Percentiles rank a stretch among this genome's conserved stretches.
phyloP scores from a whole-genome alignment of 2,329 filamentous ascomycete genomes.

The Colletotrichum plurivorum region DNA sequence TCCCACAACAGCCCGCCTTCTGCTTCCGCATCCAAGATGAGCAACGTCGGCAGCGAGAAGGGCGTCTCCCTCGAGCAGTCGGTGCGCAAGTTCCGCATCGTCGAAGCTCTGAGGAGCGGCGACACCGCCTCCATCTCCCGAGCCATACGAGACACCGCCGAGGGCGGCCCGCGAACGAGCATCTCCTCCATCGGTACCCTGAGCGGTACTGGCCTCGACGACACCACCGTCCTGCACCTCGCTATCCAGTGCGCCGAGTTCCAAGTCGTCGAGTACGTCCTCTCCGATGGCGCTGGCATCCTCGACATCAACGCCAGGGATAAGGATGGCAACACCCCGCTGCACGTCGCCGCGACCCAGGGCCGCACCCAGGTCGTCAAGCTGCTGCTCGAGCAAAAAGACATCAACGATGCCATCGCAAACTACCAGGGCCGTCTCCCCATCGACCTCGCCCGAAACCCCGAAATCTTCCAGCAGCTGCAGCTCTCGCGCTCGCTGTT shows the following conservation, averaged over 20 bases:
- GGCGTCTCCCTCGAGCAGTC: constrained; percentile 85
- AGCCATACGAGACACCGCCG: constrained; percentile 79
- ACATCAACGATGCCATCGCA: constrained; percentile 88
- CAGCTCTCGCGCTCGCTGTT: constrained; percentile 92
- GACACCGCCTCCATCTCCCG: constrained; percentile 92
- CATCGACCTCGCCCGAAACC: constrained; percentile 89
- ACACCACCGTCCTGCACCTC: constrained; percentile 92
- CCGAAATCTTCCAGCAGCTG: constrained; percentile 95
- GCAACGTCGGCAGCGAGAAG: constrained; percentile 54
- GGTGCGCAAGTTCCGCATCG: constrained; percentile 92
- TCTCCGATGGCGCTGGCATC: constrained; percentile 77
- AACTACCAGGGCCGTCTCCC: constrained; percentile 90
- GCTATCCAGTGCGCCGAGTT: constrained; percentile 96
- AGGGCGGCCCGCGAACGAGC: constrained; percentile 68
- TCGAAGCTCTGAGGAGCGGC: constrained; percentile 91
- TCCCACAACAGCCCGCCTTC: constrained; percentile 50
- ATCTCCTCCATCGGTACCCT: constrained; percentile 66
- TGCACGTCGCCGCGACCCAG: constrained; percentile 89
- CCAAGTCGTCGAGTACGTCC: constrained; percentile 93
- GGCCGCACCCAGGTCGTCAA: constrained; percentile 86
- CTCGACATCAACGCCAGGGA: constrained; percentile 92
- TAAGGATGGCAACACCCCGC: constrained; percentile 92
- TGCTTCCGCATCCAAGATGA: constrained; percentile 38
- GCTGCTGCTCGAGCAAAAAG: constrained; percentile 84
- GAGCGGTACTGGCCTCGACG: constrained; percentile 70